Evolutionary conservation across 2,329 filamentous ascomycete genomes (phyloP), one percentile per base, ranked within the genome.

Genomic region (Karstenula rhodostoma): DNA sequence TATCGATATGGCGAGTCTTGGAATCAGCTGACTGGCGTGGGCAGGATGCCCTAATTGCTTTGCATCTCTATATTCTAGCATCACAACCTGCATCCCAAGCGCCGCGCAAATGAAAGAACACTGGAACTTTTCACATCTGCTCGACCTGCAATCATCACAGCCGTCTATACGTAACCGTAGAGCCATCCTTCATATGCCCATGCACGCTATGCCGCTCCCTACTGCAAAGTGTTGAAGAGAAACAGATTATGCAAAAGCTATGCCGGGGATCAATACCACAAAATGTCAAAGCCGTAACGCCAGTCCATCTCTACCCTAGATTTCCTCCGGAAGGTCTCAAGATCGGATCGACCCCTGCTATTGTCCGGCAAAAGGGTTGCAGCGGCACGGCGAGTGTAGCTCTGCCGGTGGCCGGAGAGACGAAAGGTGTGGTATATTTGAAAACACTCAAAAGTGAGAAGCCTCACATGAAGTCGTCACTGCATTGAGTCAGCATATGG

Each of bases 401-500:
- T 65, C 49, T 53, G 56, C 52, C 57, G 58, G 56, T 35, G 23
- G 19, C 51, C 60, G 56, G 57, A 57, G 44, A 47, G 50, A 60
- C 35, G 35, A 47, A 56, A 57, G n/a, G 29, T 3, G 42, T 40
- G 22, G 37, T 27, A 50, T 58, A 49, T 27, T 13, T 2, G 35
- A 23, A 37, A 15, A 17, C 32, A 32, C 29, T 29, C 4, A 40
- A 13, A 7, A 25, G 23, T 23, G 32, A 40, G 42, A 53, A n/a
- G 19, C 53, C 55, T 78, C 72, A 78, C 76, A 78, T 78, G 58
- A 78, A 78, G 62, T 78, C 75, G 54, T 78, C 76, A 67, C 76
- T 77, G 56, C 10, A 6, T 9, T 10, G 27, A 10, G 61, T 78
- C 65, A 77, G 71, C 57, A 58, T 7, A 2, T 23, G 10, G 4